These are phyloP conservation scores for Trametes hirsuta DNA, from an alignment of 1,284 basidiomycete genomes.

Conservation along the genomic window DNA sequence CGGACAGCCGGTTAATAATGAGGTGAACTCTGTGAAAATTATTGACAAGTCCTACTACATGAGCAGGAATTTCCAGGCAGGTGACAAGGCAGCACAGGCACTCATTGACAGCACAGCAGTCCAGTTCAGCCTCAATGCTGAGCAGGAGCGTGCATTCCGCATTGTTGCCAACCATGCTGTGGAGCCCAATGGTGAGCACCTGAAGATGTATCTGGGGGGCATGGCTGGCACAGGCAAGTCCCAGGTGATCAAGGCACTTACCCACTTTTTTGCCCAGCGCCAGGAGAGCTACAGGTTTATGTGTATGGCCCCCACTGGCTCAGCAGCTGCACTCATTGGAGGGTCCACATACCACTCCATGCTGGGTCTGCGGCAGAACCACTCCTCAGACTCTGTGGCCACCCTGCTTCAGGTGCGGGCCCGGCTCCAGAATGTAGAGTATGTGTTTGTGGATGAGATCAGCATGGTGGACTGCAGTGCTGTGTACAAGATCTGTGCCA, in stretches of 20 bases:
- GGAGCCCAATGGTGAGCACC: no score
- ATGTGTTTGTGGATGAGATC: conserved; percentile 43
- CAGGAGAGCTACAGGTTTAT: conserved; percentile 33
- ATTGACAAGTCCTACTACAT: not conserved
- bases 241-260: conserved; percentile 43
- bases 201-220: no score
- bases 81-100: no score
- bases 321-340: conserved; percentile 39
- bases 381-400: not conserved
- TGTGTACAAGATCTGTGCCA: conserved; percentile 30
- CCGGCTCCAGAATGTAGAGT: conserved; percentile 33
- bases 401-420: conserved; percentile 17
- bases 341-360: conserved; percentile 46
- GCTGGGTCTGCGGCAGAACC: conserved; percentile 37
- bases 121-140: no score
- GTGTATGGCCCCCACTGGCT: conserved; percentile 42
- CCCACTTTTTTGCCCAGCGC: conserved; percentile 32
- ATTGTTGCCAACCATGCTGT: no score
- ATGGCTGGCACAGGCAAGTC: conserved; percentile 33
- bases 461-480: conserved; percentile 39
- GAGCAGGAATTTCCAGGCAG: not conserved
- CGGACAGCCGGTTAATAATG: not conserved
- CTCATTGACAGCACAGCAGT: no score
- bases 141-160: no score
- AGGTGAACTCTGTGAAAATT: not conserved